Conservation (phyloP, 129 eudicot genomes). For the Centella asiatica region DNA sequence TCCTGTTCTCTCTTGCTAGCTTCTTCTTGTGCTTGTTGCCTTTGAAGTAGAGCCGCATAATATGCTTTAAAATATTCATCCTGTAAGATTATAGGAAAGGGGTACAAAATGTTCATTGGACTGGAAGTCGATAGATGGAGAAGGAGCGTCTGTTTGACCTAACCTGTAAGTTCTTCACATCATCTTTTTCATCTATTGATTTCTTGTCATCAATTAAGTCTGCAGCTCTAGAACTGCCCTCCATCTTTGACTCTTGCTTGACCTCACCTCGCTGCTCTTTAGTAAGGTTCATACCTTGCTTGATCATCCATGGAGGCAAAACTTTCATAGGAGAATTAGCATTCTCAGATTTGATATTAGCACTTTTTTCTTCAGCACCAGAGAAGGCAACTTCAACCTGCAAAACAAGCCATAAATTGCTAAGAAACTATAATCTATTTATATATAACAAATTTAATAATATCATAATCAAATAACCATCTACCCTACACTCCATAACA, state of each 20-base stretch:
- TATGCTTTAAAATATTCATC: constrained; percentile 81
- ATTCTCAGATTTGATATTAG: constrained; percentile 40
- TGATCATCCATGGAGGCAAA: constrained; percentile 96
- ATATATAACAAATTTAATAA: too few species aligned
- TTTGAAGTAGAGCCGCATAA: constrained; percentile 72
- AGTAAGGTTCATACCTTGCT: constrained; percentile 80
- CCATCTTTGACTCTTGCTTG: constrained; percentile 52
- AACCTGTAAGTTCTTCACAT: constrained; percentile 60
- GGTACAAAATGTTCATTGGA: background rate
- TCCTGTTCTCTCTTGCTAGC: constrained; percentile 41
- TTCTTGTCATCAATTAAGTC: constrained; percentile 72
- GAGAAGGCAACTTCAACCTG: constrained; percentile 82
- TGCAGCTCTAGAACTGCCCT: constrained; percentile 31
- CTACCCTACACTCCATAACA: too few species aligned
- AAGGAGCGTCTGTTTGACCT: background rate
- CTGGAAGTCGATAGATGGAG: background rate
- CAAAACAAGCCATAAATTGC: constrained; percentile 12
- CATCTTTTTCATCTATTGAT: constrained; percentile 39
- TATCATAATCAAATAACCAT: too few species aligned
- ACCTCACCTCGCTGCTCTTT: constrained; percentile 79
- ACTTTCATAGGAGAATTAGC: constrained; percentile 53
- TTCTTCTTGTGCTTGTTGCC: constrained; percentile 70
- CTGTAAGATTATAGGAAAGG: constrained; percentile 23
- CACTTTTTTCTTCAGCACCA: constrained; percentile 54
- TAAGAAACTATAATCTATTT: too few species aligned